phyloP scores from a whole-genome alignment of 176 grass and related monocot genomes.

The Rhipidocladum racemiflorum region DNA sequence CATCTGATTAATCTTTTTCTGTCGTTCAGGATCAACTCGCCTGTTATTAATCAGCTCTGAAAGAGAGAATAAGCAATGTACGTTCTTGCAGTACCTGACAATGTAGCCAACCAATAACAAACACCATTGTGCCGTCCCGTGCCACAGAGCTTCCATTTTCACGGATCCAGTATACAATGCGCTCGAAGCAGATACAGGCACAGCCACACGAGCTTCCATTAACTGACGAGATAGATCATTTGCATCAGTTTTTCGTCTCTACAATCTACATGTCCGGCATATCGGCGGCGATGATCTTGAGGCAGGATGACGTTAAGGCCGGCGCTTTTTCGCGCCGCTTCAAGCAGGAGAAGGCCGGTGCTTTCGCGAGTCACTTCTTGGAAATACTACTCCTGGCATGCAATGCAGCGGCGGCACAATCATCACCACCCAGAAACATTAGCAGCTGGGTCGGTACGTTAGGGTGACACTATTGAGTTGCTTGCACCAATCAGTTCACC shows the following conservation, averaged over 20 bases:
- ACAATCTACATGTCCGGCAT: background rate
- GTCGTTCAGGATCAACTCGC: too few relatives aligned
- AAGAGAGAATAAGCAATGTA: background rate
- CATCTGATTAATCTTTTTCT: too few relatives aligned
- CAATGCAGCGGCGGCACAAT: background rate
- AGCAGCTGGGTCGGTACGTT: background rate
- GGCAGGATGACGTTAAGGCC: background rate
- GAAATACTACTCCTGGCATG: background rate
- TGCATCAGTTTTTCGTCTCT: background rate
- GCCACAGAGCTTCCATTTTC: too few relatives aligned
- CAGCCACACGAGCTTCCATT: background rate
- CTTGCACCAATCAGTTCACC: too few relatives aligned
- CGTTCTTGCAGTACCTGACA: background rate
- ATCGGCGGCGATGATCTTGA: background rate
- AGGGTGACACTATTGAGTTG: background rate
- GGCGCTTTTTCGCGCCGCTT: background rate
- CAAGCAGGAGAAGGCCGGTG: background rate
- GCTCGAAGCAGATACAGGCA: background rate
- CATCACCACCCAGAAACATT: constrained; percentile 11
- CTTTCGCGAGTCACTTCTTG: background rate
- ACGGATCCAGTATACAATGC: background rate
- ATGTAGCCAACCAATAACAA: background rate
- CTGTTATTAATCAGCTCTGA: too few relatives aligned
- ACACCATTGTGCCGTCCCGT: background rate
- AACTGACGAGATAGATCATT: background rate